phyloP scores from a whole-genome alignment of 2,329 filamentous ascomycete genomes.

The Sclerotinia glacialis region DNA sequence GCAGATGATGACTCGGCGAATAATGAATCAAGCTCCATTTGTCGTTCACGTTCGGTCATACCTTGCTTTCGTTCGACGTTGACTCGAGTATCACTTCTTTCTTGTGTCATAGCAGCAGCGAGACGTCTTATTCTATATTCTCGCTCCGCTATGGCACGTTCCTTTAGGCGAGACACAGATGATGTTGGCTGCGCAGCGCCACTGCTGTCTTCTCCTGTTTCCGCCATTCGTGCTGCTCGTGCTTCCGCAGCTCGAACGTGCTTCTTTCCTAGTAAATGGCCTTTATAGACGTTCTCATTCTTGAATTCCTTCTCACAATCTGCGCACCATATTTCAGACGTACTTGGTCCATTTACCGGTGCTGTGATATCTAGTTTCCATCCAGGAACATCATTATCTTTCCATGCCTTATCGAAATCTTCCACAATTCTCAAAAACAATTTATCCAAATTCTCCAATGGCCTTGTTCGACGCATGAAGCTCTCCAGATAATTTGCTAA shows the following conservation, averaged over 20 bases:
- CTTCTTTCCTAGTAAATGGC: constrained; percentile 86
- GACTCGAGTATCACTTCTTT: constrained; percentile 83
- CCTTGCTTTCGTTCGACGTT: constrained; percentile 96
- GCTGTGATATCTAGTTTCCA: constrained; percentile 61
- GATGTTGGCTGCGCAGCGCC: constrained; percentile 35
- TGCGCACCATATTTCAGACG: constrained; percentile 78
- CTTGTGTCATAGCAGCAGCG: constrained; percentile 76
- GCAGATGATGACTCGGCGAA: constrained; percentile 57
- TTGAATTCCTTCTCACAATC: constrained; percentile 95
- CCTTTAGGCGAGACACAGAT: constrained; percentile 62
- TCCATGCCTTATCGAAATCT: constrained; percentile 83
- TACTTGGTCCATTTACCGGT: constrained; percentile 37
- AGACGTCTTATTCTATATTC: constrained; percentile 82
- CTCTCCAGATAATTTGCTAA: constrained; percentile 80
- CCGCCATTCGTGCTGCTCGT: constrained; percentile 50
- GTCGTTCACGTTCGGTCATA: constrained; percentile 94
- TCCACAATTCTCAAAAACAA: constrained; percentile 72
- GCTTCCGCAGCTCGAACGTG: constrained; percentile 80
- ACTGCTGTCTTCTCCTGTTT: constrained; percentile 36
- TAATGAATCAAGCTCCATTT: constrained; percentile 87
- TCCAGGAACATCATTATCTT: constrained; percentile 71
- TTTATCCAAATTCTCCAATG: constrained; percentile 80
- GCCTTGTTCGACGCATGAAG: constrained; percentile 81
- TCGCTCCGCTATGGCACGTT: constrained; percentile 84
- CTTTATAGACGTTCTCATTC: constrained; percentile 91